These are phyloP conservation scores for Cynanchum wilfordii DNA, from an alignment of 257 asterid genomes.

Conservation along the genomic window DNA sequence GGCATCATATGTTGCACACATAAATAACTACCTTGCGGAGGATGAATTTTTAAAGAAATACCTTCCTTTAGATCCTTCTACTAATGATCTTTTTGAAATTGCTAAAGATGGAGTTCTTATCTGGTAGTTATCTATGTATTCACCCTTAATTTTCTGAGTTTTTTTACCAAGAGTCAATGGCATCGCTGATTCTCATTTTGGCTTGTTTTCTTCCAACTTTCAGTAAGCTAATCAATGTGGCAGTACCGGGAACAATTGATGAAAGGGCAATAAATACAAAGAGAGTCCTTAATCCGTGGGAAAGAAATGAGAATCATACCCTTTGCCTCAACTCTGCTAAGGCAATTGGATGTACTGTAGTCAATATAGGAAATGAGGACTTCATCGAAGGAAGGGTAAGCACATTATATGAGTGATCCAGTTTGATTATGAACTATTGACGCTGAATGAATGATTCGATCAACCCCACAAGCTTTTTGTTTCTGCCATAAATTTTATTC, in stretches of 20 bases:
- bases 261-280: slow-evolving; percentile 95
- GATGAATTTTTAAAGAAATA: slow-evolving; percentile 73
- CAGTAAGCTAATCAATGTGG: slow-evolving; percentile 97
- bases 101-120: slow-evolving; percentile 98
- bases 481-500: background rate
- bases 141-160: background rate
- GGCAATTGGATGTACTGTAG: slow-evolving; percentile 97
- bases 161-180: background rate
- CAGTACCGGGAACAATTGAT: slow-evolving; percentile 95
- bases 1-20: slow-evolving; percentile 91
- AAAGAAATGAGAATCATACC: slow-evolving; percentile 97
- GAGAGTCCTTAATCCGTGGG: slow-evolving; percentile 93
- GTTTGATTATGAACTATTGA: slow-evolving; percentile 2
- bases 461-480: background rate
- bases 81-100: slow-evolving; percentile 88
- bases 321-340: slow-evolving; percentile 96
- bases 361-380: slow-evolving; percentile 94
- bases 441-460: background rate
- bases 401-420: background rate
- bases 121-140: slow-evolving; percentile 46
- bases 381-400: slow-evolving; percentile 98
- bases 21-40: slow-evolving; percentile 80
- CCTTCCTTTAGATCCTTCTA: slow-evolving; percentile 77
- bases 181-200: background rate
- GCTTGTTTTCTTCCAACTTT: slow-evolving; percentile 22